These are phyloP conservation scores for Geotrichum macrosporum DNA, from an alignment of 1,139 yeast genomes.

Conservation along the genomic window DNA sequence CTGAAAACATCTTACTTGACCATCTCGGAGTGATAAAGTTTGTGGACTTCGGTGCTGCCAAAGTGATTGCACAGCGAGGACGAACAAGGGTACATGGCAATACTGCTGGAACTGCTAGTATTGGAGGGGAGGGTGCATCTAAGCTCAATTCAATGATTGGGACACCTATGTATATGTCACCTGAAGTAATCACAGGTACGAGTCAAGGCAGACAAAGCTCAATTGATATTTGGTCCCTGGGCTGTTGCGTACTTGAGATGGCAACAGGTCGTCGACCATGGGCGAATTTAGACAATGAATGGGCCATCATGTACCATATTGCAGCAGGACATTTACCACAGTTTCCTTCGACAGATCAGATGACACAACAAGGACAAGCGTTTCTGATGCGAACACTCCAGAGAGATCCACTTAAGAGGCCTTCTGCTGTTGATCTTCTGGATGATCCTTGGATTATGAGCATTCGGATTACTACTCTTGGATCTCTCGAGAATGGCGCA, in stretches of 20 bases:
- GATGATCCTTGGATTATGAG: slow-evolving; percentile 74
- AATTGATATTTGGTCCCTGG: slow-evolving; percentile 64
- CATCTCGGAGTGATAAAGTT: slow-evolving; percentile 90
- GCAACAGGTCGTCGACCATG: slow-evolving; percentile 53
- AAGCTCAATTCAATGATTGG: slow-evolving; percentile 66
- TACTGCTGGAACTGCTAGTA: slow-evolving; percentile 16
- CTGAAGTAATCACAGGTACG: slow-evolving; percentile 87
- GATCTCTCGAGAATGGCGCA: slow-evolving; percentile 11
- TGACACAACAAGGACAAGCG: slow-evolving; percentile 65
- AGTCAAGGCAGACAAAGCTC: slow-evolving; percentile 63
- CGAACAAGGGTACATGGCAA: slow-evolving; percentile 38
- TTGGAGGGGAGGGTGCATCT: slow-evolving; percentile 25
- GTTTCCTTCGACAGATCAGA: slow-evolving; percentile 72
- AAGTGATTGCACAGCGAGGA: slow-evolving; percentile 76
- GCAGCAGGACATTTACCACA: slow-evolving; percentile 94
- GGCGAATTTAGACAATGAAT: slow-evolving; percentile 89
- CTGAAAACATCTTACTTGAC: slow-evolving; percentile 86
- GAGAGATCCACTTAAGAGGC: slow-evolving; percentile 74
- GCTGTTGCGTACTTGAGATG: slow-evolving; percentile 96
- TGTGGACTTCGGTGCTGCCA: slow-evolving; percentile 97
- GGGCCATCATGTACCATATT: slow-evolving; percentile 98
- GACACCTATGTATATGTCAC: slow-evolving; percentile 99
- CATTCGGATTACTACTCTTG: slow-evolving; percentile 17
- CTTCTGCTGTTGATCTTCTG: slow-evolving; percentile 78
- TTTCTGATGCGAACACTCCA: slow-evolving; percentile 75